Base-by-base conservation (phyloP, 2,329 filamentous ascomycete species). In the Fusarium longipes region DNA sequence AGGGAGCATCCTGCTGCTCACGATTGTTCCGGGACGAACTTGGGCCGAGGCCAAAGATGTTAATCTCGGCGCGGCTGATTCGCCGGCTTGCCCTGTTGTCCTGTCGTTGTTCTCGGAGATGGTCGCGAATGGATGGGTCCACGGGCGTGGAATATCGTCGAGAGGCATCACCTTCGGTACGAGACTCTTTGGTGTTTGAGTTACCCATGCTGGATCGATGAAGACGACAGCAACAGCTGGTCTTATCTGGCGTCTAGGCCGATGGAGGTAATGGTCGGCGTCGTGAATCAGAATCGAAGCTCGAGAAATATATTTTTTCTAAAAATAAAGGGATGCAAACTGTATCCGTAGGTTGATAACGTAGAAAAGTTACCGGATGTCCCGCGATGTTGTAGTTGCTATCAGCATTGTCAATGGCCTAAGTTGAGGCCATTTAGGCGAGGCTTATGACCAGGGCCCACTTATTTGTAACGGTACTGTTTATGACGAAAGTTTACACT, bases 51-150 rank as follows among this genome's bases (percentile, higher is more conserved):
- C 81, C 82, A 27, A 87, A 76, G 12, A 85, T 75, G 25, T 78
- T 77, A 17, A 87, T 72, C 36, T 87, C 84, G 10, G 78, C 77
- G 20, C 85, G 78, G 65, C 79, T 82, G 45, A 74, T 63, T 47
- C 76, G 76, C 24, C 69, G 70, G 32, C 70, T 68, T 30, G 71
- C 65, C 53, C 74, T 70, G 30, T 62, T 67, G 10, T 60, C 12
- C 17, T 70, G 65, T 57, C 63, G 62, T 15, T 71, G 62, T 15
- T 71, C 65, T 57, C 60, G 62, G 29, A 64, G 38, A 44, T 69
- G 57, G 29, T 73, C 73, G 45, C 70, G 68, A 20, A 70, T 65
- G 18, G 71, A 68, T 10, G 68, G 58, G 35, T 75, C 70, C 24
- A 65, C 68, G n/a, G 67, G 64, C 5, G 61, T 55, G 20, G 66